These are phyloP conservation scores for Cladosporium sp. DNA, from an alignment of 2,329 filamentous ascomycete genomes.

Conservation along the genomic window DNA sequence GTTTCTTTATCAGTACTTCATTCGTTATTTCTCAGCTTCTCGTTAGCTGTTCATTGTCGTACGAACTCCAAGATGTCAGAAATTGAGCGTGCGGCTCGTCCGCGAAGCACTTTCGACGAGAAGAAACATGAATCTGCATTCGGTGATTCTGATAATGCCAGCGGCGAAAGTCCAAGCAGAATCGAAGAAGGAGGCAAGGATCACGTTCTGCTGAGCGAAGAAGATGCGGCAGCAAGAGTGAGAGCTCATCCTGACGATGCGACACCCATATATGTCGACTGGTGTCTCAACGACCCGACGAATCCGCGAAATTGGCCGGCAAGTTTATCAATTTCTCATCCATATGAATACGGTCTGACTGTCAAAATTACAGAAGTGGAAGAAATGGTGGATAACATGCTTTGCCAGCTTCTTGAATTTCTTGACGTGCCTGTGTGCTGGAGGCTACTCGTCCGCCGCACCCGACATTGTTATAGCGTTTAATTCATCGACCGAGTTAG, in stretches of 20 bases:
- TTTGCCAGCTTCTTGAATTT: slow-evolving; percentile 36
- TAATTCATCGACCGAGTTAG: slow-evolving; percentile 37
- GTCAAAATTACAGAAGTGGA: slow-evolving; percentile 16
- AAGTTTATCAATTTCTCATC: not conserved
- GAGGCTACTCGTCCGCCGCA: slow-evolving; percentile 42
- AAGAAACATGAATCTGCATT: not conserved
- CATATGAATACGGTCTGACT: not conserved
- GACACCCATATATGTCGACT: slow-evolving; percentile 21
- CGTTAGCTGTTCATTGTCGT: not conserved
- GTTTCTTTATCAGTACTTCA: not conserved
- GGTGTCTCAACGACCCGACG: slow-evolving; percentile 24
- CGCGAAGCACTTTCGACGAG: not conserved
- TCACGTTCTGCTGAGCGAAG: slow-evolving; percentile 14
- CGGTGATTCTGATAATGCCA: not conserved
- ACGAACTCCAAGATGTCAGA: not conserved
- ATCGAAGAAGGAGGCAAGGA: slow-evolving; percentile 7
- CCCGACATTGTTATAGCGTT: slow-evolving; percentile 41
- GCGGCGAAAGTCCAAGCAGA: not conserved
- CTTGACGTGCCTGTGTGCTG: slow-evolving; percentile 31
- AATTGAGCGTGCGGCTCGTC: not conserved
- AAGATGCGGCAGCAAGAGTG: slow-evolving; percentile 16
- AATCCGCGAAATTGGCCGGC: slow-evolving; percentile 39
- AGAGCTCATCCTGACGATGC: slow-evolving; percentile 18
- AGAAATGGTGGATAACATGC: slow-evolving; percentile 40
- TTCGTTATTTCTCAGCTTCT: not conserved